Evolutionary conservation across 768 basidiomycete species (phyloP).

Genomic region (Lactarius psammicola): DNA sequence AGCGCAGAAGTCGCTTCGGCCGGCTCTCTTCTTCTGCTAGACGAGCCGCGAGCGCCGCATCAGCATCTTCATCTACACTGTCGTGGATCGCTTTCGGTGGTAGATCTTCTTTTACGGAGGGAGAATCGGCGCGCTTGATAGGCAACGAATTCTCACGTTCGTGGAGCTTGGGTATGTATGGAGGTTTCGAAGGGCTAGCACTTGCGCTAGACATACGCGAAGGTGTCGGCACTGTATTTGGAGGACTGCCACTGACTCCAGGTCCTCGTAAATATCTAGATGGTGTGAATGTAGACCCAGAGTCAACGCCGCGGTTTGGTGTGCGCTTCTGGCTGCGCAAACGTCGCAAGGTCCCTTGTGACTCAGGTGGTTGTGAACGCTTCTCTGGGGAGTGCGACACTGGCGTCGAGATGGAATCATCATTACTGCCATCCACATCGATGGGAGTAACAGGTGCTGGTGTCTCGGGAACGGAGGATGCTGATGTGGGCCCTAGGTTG

Average conservation of each 20-base stretch:
- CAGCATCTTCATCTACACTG: slow-evolving; percentile 27
- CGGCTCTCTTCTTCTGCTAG: slow-evolving; percentile 35
- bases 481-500: slow-evolving; percentile 15
- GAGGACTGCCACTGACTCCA: slow-evolving; percentile 24
- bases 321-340: slow-evolving; percentile 25
- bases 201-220: slow-evolving; percentile 18
- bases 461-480: slow-evolving; percentile 25
- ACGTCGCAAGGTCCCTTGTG: slow-evolving; percentile 16
- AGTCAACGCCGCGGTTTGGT: background rate
- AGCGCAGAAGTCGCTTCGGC: slow-evolving; percentile 34
- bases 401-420: slow-evolving; percentile 15
- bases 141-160: slow-evolving; percentile 5
- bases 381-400: slow-evolving; percentile 20
- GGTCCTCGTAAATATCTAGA: slow-evolving; percentile 25
- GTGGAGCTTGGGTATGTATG: slow-evolving; percentile 7
- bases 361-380: slow-evolving; percentile 23
- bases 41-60: slow-evolving; percentile 34
- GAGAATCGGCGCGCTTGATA: slow-evolving; percentile 14
- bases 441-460: slow-evolving; percentile 25
- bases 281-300: slow-evolving; percentile 18
- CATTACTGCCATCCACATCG: slow-evolving; percentile 18
- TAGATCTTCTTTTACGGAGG: slow-evolving; percentile 29
- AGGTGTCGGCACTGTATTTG: slow-evolving; percentile 16
- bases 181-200: slow-evolving; percentile 13
- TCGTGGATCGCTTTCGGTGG: slow-evolving; percentile 21